These are phyloP conservation scores for Fusarium protoensiforme DNA, from an alignment of 2,329 filamentous ascomycete genomes.

Conservation along the genomic window DNA sequence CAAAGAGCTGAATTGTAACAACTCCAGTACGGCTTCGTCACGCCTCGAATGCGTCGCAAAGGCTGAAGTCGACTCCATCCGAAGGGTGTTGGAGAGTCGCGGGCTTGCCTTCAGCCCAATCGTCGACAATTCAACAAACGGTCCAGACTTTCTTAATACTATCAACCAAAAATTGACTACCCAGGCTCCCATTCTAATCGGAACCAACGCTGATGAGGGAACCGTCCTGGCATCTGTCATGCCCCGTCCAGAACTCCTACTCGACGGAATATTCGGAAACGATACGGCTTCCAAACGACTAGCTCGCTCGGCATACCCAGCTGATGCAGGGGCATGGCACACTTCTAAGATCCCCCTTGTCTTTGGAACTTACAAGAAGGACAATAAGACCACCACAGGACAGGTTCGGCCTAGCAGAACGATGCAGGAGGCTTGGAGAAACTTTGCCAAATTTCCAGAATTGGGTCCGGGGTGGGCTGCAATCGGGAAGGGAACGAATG, in stretches of 20 bases:
- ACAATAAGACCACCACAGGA: not conserved
- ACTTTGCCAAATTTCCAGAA: not conserved
- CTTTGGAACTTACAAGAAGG: not conserved
- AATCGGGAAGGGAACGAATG: not conserved
- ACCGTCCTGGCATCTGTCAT: not conserved
- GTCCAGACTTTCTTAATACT: not conserved
- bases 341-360: not conserved
- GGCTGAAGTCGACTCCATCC: not conserved
- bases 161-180: not conserved
- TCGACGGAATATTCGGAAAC: not conserved
- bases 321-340: not conserved
- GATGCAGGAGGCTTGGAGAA: not conserved
- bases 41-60: not conserved
- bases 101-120: not conserved
- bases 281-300: not conserved
- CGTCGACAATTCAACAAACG: not conserved
- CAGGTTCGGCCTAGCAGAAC: not conserved
- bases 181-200: not conserved
- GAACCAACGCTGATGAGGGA: not conserved
- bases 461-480: not conserved
- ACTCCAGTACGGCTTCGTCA: not conserved
- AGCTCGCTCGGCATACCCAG: not conserved
- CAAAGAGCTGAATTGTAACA: not conserved
- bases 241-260: not conserved
- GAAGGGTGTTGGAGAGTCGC: not conserved